Evolutionary conservation across 371 early-diverging fungal genomes (phyloP).

Genomic region (Saksenaea oblongispora): DNA sequence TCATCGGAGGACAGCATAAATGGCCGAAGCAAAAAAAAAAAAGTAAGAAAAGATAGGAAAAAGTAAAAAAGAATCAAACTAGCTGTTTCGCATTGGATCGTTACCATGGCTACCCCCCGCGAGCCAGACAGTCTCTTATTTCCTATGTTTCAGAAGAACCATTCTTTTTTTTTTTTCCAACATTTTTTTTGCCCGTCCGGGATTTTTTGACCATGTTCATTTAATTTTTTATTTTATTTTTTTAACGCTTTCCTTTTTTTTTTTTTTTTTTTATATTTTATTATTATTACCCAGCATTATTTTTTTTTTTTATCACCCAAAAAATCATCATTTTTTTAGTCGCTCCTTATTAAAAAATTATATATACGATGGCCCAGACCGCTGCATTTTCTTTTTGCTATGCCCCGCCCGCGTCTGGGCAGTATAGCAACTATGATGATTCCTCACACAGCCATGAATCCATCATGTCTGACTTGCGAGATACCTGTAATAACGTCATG

Average conservation of each 20-base stretch:
- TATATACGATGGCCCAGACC: slow-evolving; percentile 14
- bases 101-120: background rate
- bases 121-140: slow-evolving; percentile 11
- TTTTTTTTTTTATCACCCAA: slow-evolving; percentile 13
- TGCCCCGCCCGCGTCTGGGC: slow-evolving; percentile 25
- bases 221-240: slow-evolving; percentile 1
- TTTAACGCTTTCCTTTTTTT: slow-evolving; percentile 12
- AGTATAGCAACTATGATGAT: slow-evolving; percentile 9
- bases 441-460: slow-evolving; percentile 7
- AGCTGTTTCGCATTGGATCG: slow-evolving; percentile 2
- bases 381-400: slow-evolving; percentile 31
- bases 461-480: slow-evolving; percentile 19
- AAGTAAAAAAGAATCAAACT: background rate
- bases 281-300: slow-evolving; percentile 5
- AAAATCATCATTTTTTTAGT: slow-evolving; percentile 28
- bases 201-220: slow-evolving; percentile 12
- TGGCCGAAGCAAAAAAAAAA: background rate
- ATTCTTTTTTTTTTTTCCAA: slow-evolving; percentile 10
- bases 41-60: slow-evolving; percentile 10
- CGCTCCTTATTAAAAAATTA: slow-evolving; percentile 3
- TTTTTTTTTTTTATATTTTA: slow-evolving; percentile 16
- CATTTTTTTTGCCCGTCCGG: slow-evolving; percentile 17
- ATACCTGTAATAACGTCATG: slow-evolving; percentile 27
- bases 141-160: slow-evolving; percentile 22
- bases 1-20: background rate